Base-by-base conservation (phyloP, 441 rosid genomes). In the Gossypium aridum region DNA sequence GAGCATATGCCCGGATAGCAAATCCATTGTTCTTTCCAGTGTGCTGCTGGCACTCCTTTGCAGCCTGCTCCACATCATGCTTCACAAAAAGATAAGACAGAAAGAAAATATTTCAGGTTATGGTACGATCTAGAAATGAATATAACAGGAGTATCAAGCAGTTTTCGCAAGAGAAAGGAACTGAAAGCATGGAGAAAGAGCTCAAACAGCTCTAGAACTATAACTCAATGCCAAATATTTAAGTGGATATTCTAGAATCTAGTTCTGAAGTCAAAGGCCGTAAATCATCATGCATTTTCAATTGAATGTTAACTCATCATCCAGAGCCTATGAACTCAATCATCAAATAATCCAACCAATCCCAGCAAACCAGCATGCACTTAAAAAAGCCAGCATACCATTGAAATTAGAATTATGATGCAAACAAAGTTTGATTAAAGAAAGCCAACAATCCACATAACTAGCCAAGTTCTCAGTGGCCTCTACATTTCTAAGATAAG, bases 1-100 rank as follows among this genome's bases (percentile, higher is more conserved):
- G 78, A 64, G 99, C 99, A 86, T 94, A 97, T 71, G 83, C 88
- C 85, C 74, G 85, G 81, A 97, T 77, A 20, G 87, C 83, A 74
- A 28, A 75, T 73, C 72, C 85, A 45, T 57, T 16, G 71, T 75
- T 80, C 77, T 80, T 85, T 68, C 87, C 67, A 23, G 85, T 74
- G 79, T 63, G 49, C 68, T 51, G 77, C 81, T 79, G 75, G 56
- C 81, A 83, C 75, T 83, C 83, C 80, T 74, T 80, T 28, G 83
- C 67, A 66, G 79, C 94, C 98, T 97, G 89, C 83, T 79, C 72
- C 76, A 22, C 16, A 71, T 70, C 37, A 70, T 34, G 13, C 45
- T 61, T 71, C 39, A 72, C 17, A 53, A 22, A 55, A 70, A 49
- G 9, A 57, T 34, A 74, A 62, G 56, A 23, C 23, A 76, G 43